A percentile compares a stretch with the other conserved stretches of the same genome.
Evolutionary conservation across 805 yeast species (phyloP).

Genomic region (Geotrichum ghanense): DNA sequence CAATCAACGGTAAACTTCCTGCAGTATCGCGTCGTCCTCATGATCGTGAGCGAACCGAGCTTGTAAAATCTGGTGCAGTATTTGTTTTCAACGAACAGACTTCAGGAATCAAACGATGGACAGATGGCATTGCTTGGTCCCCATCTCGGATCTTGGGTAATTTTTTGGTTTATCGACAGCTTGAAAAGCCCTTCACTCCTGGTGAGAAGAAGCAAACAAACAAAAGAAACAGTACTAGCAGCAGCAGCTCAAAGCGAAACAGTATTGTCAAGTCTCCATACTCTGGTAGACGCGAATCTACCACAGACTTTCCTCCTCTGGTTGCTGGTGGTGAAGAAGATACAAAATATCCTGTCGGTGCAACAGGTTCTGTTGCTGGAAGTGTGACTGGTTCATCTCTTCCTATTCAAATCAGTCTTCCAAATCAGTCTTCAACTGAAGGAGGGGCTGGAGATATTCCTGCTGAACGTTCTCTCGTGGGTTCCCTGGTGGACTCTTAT

Average conservation of each 20-base stretch:
- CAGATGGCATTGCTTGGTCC: constrained; percentile 92
- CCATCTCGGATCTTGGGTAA: constrained; percentile 83
- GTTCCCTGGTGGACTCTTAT: constrained; percentile 47
- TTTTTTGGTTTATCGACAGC: constrained; percentile 72
- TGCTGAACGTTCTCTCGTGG: constrained; percentile 36
- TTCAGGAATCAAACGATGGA: constrained; percentile 86
- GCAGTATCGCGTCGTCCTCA: constrained; percentile 70
- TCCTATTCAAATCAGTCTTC: constrained; percentile 1
- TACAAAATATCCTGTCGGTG: constrained; percentile 4
- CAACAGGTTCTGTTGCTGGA: constrained; percentile 1
- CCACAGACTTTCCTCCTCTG: neutral
- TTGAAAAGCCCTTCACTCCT: constrained; percentile 35
- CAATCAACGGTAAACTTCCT: constrained; percentile 45
- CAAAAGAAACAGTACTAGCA: constrained; percentile 4
- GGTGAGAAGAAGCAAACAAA: constrained; percentile 31
- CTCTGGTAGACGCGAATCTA: neutral
- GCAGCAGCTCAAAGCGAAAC: constrained; percentile 4
- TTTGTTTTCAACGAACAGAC: constrained; percentile 77
- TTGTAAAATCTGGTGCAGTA: constrained; percentile 67
- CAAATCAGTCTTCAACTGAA: constrained; percentile 2
- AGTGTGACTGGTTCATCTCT: neutral
- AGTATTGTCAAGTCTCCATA: neutral
- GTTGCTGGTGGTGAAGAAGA: constrained; percentile 2
- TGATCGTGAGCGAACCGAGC: constrained; percentile 55
- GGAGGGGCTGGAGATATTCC: constrained; percentile 13